Evolutionary conservation across 2,329 filamentous ascomycete species (phyloP), one percentile per base, ranked within the genome.

Genomic region (Colletotrichum tamarilloi): DNA sequence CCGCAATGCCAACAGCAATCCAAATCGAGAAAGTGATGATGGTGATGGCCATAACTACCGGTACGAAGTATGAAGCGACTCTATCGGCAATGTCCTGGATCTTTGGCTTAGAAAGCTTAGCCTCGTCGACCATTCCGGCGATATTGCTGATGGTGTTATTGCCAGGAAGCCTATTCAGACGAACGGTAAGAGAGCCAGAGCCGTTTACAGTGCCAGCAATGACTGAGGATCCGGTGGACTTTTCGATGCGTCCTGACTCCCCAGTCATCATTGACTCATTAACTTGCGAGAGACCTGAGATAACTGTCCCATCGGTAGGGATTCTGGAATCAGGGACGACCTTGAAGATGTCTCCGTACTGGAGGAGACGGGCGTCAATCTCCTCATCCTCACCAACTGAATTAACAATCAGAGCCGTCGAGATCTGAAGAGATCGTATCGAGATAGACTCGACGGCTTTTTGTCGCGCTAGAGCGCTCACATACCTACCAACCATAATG

Each of bases 251-350:
- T 0, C 81, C 81, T 0, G 89, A 86, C 78, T 97, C 94, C 0
- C 94, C 94, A 0, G 94, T 96, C 9, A 96, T 81, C 90, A 94
- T 93, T 0, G 93, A 94, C 79, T 96, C 94, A 77, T 96, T 89
- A 0, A 95, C 86, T 72, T 94, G 93, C 0, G 90, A 92, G 0
- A 82, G 84, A 0, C 94, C 94, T 2, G 83, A 82, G 0, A 92
- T 74, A 0, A 96, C 87, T 0, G 85, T 87, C 0, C 94, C 94
- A 76, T 97, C 94, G 0, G 94, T 95, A 0, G 90, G 88, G 4
- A 95, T 84, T 0, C 78, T 79, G 0, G 83, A 82, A 24, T 95
- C 89, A 0, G 93, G 91, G 0, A 83, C 76, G 3, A 94, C 87
- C 46, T 87, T 89, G 82, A 96, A 92, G 0, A 82, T 75, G 77